Base-by-base conservation (phyloP, 108 stramenopile species). In the Schizochytrium sp. region DNA sequence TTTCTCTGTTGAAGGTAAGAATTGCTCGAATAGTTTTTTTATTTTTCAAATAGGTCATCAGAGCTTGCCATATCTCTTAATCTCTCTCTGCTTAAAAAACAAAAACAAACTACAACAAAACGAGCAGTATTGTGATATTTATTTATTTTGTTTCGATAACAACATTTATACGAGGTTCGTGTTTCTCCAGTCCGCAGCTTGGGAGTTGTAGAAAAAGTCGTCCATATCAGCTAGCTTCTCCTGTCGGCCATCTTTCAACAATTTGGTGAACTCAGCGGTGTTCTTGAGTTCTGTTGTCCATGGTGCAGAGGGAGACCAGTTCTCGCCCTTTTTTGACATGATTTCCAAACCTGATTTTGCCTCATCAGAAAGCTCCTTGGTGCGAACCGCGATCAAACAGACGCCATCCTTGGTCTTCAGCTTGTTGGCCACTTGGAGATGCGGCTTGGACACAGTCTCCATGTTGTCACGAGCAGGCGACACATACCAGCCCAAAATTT, bases 141-240 rank as follows among this genome's bases (percentile, higher is more conserved):
- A 28, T 28, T 28, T 28, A 28, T 28, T 28, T 28, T 28, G 28
- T 28, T 28, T 28, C 10, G 17, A 58, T 72, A 41, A 72, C 10
- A 8, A 72, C 41, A 41, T 72, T 28, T 28, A 72, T 72, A 83
- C 76, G 28, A 83, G 53, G 47, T 83, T 55, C 7, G 38, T 17
- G 76, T 83, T 83, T 13, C 76, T 49, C 76, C 76, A 83, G 47
- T 83, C 76, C 76, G 53, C 28, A 83, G 76, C 17, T 83, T 1
- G 28, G 28, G 76, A 56, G 47, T 83, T 53, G 50, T 83, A 38
- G 5, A 83, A 7, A 10, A 49, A 83, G 47, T 49, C 47, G 76
- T 83, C 76, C 47, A 83, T 55, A 42, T 83, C 76, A 83, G 55
- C 19, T 0, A 83, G 13, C 5, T 38, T 83, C 45, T 83, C 50